Base-by-base conservation (phyloP, 2,329 filamentous ascomycete genomes). In the Penicillium sp. region DNA sequence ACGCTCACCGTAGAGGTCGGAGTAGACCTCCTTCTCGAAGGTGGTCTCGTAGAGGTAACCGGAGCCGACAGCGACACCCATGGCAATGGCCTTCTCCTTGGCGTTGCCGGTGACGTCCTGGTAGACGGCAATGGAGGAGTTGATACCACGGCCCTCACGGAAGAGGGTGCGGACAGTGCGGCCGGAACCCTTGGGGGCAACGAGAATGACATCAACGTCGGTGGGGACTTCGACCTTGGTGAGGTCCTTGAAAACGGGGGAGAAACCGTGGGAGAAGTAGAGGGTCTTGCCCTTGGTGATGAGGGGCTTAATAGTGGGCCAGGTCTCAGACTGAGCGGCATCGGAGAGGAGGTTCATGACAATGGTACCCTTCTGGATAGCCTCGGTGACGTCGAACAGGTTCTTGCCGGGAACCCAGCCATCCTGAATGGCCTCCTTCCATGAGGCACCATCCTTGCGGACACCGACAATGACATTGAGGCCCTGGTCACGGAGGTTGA, bases 211-310 rank as follows among this genome's bases (percentile, higher is more conserved):
- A 82, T 99, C 95, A 79, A 99, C 91, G 84, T 98, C 91, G 71
- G 81, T 88, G 83, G 95, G 95, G 67, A 97, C 92, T 67, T 99
- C 95, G 79, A 99, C 95, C 84, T 97, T 96, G 88, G 95, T 99
- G 79, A 95, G 90, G 81, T 97, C 90, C 88, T 97, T 97, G 92
- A 99, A 99, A 83, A 99, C 93, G 79, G 95, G 95, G 67, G 95
- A 98, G 91, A 99, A 99, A 78, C 95, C 95, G 89, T 99, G 95
- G 73, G 95, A 98, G 89, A 99, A 99, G 91, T 99, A 99, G 73
- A 99, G 92, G 65, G 95, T 99, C 94, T 99, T 99, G 86, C 92
- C 95, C 91, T 98, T 94, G 83, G 91, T 93, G 77, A 99, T 86
- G 84, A 96, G 91, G 78, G 95, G 95, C 91, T 97, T 98, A 84